Evolutionary conservation across 73 alveolate species (phyloP).

Genomic region (Tetrahymena borealis): DNA sequence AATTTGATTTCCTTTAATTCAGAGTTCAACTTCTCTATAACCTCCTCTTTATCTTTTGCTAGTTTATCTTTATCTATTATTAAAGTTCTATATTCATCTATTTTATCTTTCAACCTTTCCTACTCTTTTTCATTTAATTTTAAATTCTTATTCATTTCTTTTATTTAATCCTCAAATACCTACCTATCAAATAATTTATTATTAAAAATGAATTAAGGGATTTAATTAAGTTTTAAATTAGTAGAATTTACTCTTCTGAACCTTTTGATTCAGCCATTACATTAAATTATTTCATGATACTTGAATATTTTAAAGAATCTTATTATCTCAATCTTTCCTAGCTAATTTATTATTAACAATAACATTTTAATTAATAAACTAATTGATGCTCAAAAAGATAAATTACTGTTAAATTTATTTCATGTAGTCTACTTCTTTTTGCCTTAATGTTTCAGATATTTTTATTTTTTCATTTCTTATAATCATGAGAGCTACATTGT

Average conservation of each 20-base stretch:
- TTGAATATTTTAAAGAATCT: neutral
- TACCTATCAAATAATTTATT: neutral
- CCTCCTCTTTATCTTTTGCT: neutral
- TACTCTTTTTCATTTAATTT: neutral
- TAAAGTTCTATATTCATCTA: neutral
- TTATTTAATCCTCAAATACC: neutral
- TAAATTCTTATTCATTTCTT: neutral
- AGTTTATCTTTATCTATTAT: neutral
- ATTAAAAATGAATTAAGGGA: neutral
- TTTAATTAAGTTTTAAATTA: neutral
- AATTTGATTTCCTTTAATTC: neutral
- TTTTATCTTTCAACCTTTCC: neutral
- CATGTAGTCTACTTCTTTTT: neutral
- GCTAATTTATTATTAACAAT: neutral
- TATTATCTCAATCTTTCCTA: neutral
- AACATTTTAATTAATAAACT: neutral
- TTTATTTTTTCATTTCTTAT: neutral
- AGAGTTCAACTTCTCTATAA: neutral
- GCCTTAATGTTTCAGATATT: neutral
- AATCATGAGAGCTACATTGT: neutral
- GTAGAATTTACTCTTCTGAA: neutral
- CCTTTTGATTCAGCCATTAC: neutral
- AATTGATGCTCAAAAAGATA: neutral
- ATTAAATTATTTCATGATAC: neutral
- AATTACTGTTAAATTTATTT: neutral